Evolutionary conservation across 2,329 filamentous ascomycete species (phyloP), one percentile per base, ranked within the genome.

Genomic region (Nemania sp.): DNA sequence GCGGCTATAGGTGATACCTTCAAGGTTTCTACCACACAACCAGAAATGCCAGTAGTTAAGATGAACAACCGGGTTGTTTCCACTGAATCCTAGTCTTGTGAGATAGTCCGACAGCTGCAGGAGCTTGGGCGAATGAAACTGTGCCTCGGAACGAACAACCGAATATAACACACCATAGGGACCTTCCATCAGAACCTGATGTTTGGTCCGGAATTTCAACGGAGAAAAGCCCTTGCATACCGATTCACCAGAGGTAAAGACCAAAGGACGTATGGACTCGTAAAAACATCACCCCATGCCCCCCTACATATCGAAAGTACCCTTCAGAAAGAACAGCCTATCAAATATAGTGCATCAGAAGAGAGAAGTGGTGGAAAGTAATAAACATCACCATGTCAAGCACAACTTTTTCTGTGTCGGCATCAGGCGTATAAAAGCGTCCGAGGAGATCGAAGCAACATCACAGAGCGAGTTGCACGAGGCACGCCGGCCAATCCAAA

Each of bases 241-340:
- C 18, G 29, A 25, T 54, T 40, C 32, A n/a, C 49, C 49, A n/a
- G 29, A 17, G 29, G 52, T 55, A 52, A 32, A 37, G 48, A 39
- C 32, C 37, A 32, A 58, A 48, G 15, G 20, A 45, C n/a, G 42
- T 39, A 25, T 58, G 46, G 21, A 43, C 50, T 56, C 54, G 25
- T 57, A 46, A 46, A 53, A 18, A n/a, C n/a, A n/a, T n/a, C n/a
- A n/a, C n/a, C n/a, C n/a, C 39, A 51, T 42, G 18, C 40, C 56
- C 34, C 43, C 20, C n/a, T n/a, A n/a, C 29, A 37, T 37, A 43
- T 51, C 32, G 48, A 53, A 50, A 45, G 17, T 35, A 18, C 40
- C 53, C 32, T 25, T 50, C 15, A 49, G 18, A 43, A 39, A 49
- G 18, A 43, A 39, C 25, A 15, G 21, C 52, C 9, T 20, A 35